Evolutionary conservation across 116 monocot genomes (phyloP).

Genomic region (Dioscorea cayenensis): DNA sequence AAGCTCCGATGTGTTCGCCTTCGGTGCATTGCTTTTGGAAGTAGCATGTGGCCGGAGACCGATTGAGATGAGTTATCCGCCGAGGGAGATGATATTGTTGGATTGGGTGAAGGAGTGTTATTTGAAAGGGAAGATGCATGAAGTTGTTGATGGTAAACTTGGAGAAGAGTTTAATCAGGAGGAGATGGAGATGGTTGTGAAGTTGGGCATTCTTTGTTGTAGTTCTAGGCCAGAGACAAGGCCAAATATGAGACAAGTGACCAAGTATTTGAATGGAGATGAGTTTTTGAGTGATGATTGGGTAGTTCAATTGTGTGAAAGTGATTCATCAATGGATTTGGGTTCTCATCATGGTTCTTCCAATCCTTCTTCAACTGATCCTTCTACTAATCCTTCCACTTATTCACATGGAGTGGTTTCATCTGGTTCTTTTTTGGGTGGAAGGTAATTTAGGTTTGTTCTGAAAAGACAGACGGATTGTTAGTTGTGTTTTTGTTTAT

Average conservation of each 20-base stretch:
- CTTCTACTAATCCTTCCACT: not conserved
- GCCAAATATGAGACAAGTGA: too few species aligned
- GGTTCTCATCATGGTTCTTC: not conserved
- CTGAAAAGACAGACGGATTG: too few species aligned
- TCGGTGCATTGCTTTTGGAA: not conserved
- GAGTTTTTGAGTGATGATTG: not conserved
- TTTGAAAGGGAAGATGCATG: not conserved
- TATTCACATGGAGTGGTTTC: not conserved
- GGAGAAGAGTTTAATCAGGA: not conserved
- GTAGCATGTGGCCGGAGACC: not conserved
- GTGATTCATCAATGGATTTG: slow-evolving; percentile 5
- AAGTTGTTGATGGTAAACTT: not conserved
- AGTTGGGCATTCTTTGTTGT: not conserved
- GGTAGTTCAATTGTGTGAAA: not conserved
- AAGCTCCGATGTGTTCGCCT: slow-evolving; percentile 1
- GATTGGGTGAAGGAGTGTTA: not conserved
- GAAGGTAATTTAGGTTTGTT: too few species aligned
- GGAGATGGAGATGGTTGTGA: not conserved
- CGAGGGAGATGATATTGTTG: not conserved
- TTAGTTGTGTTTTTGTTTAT: too few species aligned
- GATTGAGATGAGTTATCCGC: not conserved
- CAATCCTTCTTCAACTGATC: not conserved
- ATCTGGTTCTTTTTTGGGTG: too few species aligned
- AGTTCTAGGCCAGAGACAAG: not conserved
- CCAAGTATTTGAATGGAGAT: not conserved